Evolutionary conservation across 257 asterid species (phyloP), one percentile per base, ranked within the genome.

Genomic region (Solanum lignicaule): DNA sequence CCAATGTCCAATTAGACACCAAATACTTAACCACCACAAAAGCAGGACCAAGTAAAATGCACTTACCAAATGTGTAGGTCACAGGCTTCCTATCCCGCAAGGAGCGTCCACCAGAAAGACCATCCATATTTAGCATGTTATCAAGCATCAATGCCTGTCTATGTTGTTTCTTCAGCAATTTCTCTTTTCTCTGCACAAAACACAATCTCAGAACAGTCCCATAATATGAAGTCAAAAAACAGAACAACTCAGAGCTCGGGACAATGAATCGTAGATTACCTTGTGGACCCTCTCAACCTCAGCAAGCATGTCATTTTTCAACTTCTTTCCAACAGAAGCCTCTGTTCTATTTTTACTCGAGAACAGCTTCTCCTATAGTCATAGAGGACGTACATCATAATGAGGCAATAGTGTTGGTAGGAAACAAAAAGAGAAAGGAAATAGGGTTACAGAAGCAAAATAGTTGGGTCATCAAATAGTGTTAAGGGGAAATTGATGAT

Each of bases 21-120:
- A 78, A 65, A 39, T 69, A 82, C 55, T 86, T 25, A 32, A 72
- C 41, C 23, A 71, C 11, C 69, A 68, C 55, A 78, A 29, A 87
- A 83, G 86, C 84, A 68, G 43, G 39, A 12, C 65, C 39, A 33
- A 31, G 43, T 41, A 32, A 60, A 25, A 18, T 72, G 35, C 71
- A 52, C 95, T 78, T 92, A 97, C 99, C 99, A 74, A 97, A 97
- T 66, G 99, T 97, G 83, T 95, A 96, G 79, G 98, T 95, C 87
- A 95, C 98, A 5, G 94, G 99, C 88, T 96, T 95, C 92, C 98
- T 92, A 92, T 95, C 98, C 85, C 98, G 99, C 41, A 95, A 98
- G 88, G 98, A 93, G 76, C 98, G 97, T 15, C 99, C 98, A 66
- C 90, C 90, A 87, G 91, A 92, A 86, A 96, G 90, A 43, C 96